phyloP scores from a whole-genome alignment of 2,329 filamentous ascomycete species.

The Colletotrichum cordylinicola region DNA sequence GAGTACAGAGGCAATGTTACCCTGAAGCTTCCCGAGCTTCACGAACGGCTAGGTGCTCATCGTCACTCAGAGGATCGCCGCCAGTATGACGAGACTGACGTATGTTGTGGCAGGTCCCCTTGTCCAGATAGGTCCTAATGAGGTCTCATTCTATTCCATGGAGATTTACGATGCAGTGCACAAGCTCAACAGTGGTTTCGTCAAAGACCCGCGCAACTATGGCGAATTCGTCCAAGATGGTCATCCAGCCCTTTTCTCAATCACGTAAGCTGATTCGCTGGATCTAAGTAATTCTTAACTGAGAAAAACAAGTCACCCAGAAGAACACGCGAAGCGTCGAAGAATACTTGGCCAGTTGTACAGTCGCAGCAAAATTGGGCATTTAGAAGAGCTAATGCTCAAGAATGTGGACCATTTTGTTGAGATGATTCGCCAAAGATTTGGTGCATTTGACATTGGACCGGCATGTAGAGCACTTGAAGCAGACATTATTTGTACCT shows the following conservation, averaged over 20 bases:
- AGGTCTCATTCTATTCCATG: slow-evolving; percentile 31
- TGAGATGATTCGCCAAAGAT: neutral
- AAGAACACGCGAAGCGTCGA: slow-evolving; percentile 31
- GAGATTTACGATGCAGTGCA: slow-evolving; percentile 29
- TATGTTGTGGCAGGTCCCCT: slow-evolving; percentile 19
- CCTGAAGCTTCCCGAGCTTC: slow-evolving; percentile 26
- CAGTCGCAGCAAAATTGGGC: slow-evolving; percentile 29
- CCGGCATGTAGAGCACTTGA: neutral
- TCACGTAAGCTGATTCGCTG: slow-evolving; percentile 22
- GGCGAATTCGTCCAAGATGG: slow-evolving; percentile 32
- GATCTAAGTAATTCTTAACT: neutral
- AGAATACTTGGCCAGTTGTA: slow-evolving; percentile 33
- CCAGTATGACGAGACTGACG: neutral
- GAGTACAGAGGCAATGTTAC: slow-evolving; percentile 28
- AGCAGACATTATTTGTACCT: slow-evolving; percentile 4
- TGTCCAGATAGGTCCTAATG: slow-evolving; percentile 26
- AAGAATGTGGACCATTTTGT: slow-evolving; percentile 26
- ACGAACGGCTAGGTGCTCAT: slow-evolving; percentile 24
- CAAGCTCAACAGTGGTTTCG: slow-evolving; percentile 28
- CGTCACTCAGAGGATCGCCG: neutral
- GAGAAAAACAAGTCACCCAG: slow-evolving; percentile 23
- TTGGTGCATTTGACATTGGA: neutral
- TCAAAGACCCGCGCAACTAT: slow-evolving; percentile 31
- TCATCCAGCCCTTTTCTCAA: slow-evolving; percentile 31
- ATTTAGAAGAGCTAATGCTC: slow-evolving; percentile 28